Conservation (phyloP, 768 basidiomycete genomes). For the Paxillus rubicundulus region DNA sequence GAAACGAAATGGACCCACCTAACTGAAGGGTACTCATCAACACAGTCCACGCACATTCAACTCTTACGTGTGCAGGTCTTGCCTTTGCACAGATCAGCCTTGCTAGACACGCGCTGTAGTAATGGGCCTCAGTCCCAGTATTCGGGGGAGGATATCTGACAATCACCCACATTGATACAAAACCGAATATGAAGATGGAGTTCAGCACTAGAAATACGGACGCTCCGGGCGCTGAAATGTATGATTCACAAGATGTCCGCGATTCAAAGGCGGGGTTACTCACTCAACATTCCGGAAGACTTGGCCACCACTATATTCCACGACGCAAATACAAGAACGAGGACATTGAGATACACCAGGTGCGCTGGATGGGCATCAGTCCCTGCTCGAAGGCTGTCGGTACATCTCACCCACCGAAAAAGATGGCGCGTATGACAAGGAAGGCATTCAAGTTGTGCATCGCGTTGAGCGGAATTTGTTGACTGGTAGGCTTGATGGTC, state of each 20-base stretch:
- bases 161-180: slow-evolving; percentile 32
- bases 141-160: neutral
- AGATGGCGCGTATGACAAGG: slow-evolving; percentile 52
- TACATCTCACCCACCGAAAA: slow-evolving; percentile 47
- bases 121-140: neutral
- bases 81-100: slow-evolving; percentile 36
- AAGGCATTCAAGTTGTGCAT: slow-evolving; percentile 48
- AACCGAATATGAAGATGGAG: slow-evolving; percentile 34
- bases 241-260: neutral
- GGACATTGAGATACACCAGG: slow-evolving; percentile 48
- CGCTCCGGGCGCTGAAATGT: slow-evolving; percentile 42
- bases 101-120: slow-evolving; percentile 29
- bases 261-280: slow-evolving; percentile 8
- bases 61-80: slow-evolving; percentile 41
- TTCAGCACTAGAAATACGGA: slow-evolving; percentile 50
- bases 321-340: slow-evolving; percentile 53
- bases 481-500: slow-evolving; percentile 7
- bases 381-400: neutral
- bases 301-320: slow-evolving; percentile 51
- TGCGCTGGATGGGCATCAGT: slow-evolving; percentile 30
- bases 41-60: slow-evolving; percentile 59
- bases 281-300: slow-evolving; percentile 38
- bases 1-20: slow-evolving; percentile 34
- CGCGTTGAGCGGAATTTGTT: slow-evolving; percentile 7
- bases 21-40: slow-evolving; percentile 49